A percentile compares a stretch with the other conserved stretches of the same genome.
phyloP scores from a whole-genome alignment of 192 early-diverging fungal genomes.

The Coemansia sp. region DNA sequence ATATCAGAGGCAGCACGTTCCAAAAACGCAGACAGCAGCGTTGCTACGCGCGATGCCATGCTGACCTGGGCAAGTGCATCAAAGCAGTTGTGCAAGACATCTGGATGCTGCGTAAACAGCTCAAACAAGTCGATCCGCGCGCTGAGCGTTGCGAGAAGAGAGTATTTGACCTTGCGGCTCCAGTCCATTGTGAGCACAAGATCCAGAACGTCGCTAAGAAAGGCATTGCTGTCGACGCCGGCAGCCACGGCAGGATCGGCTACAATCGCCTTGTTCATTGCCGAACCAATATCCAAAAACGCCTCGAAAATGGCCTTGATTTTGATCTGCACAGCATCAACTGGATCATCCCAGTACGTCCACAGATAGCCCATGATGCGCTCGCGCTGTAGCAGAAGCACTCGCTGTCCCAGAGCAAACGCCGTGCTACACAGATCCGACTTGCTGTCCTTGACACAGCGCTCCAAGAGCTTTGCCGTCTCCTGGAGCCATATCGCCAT shows the following conservation, averaged over 20 bases:
- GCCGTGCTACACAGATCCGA: constrained; percentile 12
- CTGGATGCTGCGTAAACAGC: constrained; percentile 60
- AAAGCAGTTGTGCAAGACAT: constrained; percentile 64
- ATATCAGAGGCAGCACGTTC: constrained; percentile 22
- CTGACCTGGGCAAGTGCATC: constrained; percentile 60
- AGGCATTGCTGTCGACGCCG: constrained; percentile 28
- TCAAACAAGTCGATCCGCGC: constrained; percentile 47
- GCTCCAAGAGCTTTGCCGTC: constrained; percentile 53
- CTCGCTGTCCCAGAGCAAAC: constrained; percentile 45
- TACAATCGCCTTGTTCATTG: constrained; percentile 31
- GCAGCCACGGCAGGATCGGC: constrained; percentile 10
- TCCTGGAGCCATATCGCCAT: constrained; percentile 71
- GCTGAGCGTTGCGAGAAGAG: constrained; percentile 66
- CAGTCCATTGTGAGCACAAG: constrained; percentile 74
- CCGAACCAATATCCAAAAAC: constrained; percentile 63
- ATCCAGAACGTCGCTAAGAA: constrained; percentile 61
- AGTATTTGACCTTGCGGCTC: constrained; percentile 81
- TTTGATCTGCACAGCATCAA: constrained; percentile 78
- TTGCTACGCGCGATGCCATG: constrained; percentile 54
- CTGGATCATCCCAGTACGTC: constrained; percentile 85
- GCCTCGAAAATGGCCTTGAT: constrained; percentile 68
- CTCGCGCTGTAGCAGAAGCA: constrained; percentile 55
- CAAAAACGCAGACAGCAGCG: constrained; percentile 51
- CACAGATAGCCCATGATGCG: constrained; percentile 70
- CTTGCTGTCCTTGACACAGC: constrained; percentile 4